Evolutionary conservation across 2,329 filamentous ascomycete genomes (phyloP).

Genomic region (Ceratocystis lukuohia): DNA sequence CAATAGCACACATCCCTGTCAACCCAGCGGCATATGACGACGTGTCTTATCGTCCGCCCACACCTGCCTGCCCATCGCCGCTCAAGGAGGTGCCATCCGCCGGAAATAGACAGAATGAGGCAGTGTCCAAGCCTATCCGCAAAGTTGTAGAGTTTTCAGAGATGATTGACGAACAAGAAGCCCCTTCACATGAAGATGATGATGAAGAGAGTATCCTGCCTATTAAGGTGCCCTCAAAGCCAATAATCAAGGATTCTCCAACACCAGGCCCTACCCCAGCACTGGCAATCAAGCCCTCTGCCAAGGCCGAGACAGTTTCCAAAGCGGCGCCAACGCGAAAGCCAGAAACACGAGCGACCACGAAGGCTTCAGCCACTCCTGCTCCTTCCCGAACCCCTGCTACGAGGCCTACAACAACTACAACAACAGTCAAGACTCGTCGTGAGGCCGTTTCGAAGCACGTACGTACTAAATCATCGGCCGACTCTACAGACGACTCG

Average conservation of each 20-base stretch:
- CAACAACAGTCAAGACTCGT: slow-evolving; percentile 14
- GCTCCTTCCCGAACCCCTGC: background rate
- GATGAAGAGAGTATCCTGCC: slow-evolving; percentile 16
- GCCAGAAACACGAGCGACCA: slow-evolving; percentile 4
- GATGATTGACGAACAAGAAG: background rate
- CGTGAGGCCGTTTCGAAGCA: slow-evolving; percentile 7
- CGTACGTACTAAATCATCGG: background rate
- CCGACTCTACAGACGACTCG: slow-evolving; percentile 8
- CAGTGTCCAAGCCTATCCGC: slow-evolving; percentile 21
- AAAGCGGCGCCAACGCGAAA: background rate
- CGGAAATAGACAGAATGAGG: slow-evolving; percentile 32
- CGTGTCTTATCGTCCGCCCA: slow-evolving; percentile 33
- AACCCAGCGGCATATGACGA: background rate
- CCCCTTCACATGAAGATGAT: slow-evolving; percentile 10
- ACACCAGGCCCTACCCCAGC: background rate
- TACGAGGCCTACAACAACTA: slow-evolving; percentile 10
- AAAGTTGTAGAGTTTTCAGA: slow-evolving; percentile 13
- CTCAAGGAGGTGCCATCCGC: slow-evolving; percentile 39
- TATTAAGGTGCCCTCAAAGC: slow-evolving; percentile 16
- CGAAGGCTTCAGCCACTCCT: background rate
- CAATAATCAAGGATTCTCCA: background rate
- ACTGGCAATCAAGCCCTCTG: background rate
- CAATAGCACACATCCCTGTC: slow-evolving; percentile 24
- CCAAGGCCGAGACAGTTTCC: background rate
- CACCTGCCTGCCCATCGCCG: slow-evolving; percentile 37